A percentile compares a stretch with the other conserved stretches of the same genome.
Conservation (phyloP, 78 protist species). For the Guillardia theta region DNA sequence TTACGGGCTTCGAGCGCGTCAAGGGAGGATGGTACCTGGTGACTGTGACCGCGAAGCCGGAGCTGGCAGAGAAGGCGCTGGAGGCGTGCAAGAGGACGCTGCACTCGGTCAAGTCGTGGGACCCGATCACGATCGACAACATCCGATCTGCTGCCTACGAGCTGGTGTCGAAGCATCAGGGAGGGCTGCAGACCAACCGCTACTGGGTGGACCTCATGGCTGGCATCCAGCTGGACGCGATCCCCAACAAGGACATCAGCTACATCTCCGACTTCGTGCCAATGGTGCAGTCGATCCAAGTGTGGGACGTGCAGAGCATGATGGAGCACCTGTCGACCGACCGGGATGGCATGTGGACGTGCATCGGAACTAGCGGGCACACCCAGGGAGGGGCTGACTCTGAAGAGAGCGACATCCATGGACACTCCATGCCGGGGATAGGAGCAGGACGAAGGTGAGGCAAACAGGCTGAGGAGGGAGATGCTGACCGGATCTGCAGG, state of each 20-base stretch:
- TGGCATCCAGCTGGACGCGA: neutral
- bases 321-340: neutral
- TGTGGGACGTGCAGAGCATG: neutral
- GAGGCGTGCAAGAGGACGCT: neutral
- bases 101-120: neutral
- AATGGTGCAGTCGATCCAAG: neutral
- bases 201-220: conserved; percentile 23
- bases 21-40: neutral
- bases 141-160: neutral
- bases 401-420: neutral
- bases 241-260: neutral
- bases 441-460: neutral
- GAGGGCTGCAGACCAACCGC: conserved; percentile 9
- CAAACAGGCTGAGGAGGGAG: too few relatives aligned
- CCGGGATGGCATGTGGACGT: neutral
- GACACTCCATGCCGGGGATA: neutral
- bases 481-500: too few relatives aligned
- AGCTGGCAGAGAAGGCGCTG: conserved; percentile 14
- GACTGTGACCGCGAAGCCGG: conserved; percentile 10
- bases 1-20: conserved; percentile 3
- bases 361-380: neutral
- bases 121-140: conserved; percentile 12
- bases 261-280: neutral
- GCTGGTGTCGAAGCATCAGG: neutral
- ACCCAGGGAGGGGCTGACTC: neutral